Conservation (phyloP, 1,139 yeast species). For the Geotrichum australiense region DNA sequence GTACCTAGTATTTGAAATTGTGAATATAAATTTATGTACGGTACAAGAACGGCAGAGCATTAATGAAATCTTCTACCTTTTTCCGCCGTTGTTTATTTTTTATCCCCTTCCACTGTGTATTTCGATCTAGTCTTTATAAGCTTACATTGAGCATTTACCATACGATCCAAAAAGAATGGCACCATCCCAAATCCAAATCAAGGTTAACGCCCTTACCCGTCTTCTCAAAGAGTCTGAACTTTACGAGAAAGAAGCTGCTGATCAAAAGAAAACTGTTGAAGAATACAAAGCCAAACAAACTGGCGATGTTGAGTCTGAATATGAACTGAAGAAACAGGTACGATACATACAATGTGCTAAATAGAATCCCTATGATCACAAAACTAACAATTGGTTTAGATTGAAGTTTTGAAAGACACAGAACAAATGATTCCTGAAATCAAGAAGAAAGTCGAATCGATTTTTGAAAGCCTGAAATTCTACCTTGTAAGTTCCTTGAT, state of each 20-base stretch:
- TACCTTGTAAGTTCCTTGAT: slow-evolving; percentile 30
- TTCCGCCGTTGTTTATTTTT: slow-evolving; percentile 23
- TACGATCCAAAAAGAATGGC: slow-evolving; percentile 61
- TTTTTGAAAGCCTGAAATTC: slow-evolving; percentile 42
- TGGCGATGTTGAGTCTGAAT: slow-evolving; percentile 53
- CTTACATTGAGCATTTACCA: too few species aligned
- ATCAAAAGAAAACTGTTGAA: slow-evolving; percentile 48
- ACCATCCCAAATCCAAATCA: slow-evolving; percentile 71
- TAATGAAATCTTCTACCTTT: too few species aligned
- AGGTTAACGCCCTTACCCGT: slow-evolving; percentile 65
- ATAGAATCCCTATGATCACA: too few species aligned
- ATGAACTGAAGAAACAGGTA: too few species aligned
- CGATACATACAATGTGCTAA: too few species aligned
- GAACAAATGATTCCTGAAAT: slow-evolving; percentile 62
- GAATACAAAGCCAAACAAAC: slow-evolving; percentile 37
- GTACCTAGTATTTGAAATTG: too few species aligned
- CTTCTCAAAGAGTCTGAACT: slow-evolving; percentile 63
- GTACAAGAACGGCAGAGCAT: too few species aligned
- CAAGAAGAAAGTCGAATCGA: slow-evolving; percentile 45
- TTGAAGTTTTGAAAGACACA: slow-evolving; percentile 62
- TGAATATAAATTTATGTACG: too few species aligned
- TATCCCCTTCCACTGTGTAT: not conserved
- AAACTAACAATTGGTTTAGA: slow-evolving; percentile 26
- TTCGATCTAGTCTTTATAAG: not conserved
- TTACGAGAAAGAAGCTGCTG: slow-evolving; percentile 58